Evolutionary conservation across 2,329 filamentous ascomycete species (phyloP), one percentile per base, ranked within the genome.

Genomic region (Blastomyces parvus): DNA sequence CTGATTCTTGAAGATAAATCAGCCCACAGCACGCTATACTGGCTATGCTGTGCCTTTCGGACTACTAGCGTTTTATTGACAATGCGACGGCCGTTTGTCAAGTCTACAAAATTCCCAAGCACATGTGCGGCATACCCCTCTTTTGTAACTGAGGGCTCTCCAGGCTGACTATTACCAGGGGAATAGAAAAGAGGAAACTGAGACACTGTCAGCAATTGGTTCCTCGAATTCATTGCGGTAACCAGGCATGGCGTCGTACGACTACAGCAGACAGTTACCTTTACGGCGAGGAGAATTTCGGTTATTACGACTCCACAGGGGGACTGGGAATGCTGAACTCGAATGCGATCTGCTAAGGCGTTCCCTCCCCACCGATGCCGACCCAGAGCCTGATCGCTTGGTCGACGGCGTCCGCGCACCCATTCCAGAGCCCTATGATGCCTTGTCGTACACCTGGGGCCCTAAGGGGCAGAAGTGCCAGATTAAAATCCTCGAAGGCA

Each of bases 291-390:
- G 17, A 19, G 53, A 56, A n/a, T 56, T 56, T 38, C 53, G 53
- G 8, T 30, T 56, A 5, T 3, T 56, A 56, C 53, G 53, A 56
- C 53, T 56, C 53, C 53, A 56, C 22, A 7, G 3, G n/a, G 53
- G 53, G 14, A 17, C 0, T 13, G 53, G 30, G 1, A 38, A 56
- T 22, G 53, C 53, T 14, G 53, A 56, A 56, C 53, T 56, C 36
- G 53, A 56, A 38, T 56, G 53, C 53, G 33, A 56, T 56, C 30
- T 56, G 53, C n/a, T 56, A 19, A 36, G n/a, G 53, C 53, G 53
- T 7, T 36, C 53, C 33, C 30, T 56, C 9, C 53, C 53, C n/a
- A 36, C 30, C 30, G 53, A 56, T 27, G 19, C 38, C 7, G 33
- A 36, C 2, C 30, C 17, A 7, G 53, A 36, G 17, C 27, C 17